Evolutionary conservation across 1,284 basidiomycete genomes (phyloP).

Genomic region (Agaricales sp.): DNA sequence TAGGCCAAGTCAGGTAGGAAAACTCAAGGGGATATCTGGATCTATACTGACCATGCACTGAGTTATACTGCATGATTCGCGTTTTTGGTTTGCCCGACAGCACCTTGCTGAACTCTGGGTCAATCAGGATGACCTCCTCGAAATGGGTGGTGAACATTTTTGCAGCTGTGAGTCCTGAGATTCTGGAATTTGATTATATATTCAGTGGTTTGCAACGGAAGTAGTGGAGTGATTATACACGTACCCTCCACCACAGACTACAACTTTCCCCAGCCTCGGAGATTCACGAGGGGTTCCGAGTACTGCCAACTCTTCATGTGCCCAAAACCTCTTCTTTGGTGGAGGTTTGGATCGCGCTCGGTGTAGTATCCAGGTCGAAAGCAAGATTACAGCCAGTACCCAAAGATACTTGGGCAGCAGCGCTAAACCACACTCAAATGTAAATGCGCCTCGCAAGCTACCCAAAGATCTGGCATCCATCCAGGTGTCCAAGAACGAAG

Average conservation of each 20-base stretch:
- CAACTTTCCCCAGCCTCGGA: background rate
- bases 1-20: background rate
- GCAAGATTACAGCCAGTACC: background rate
- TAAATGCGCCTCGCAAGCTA: too few relatives aligned
- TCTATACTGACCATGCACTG: background rate
- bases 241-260: background rate
- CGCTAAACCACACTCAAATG: background rate
- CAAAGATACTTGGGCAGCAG: background rate
- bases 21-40: background rate
- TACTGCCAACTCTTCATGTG: background rate
- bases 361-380: background rate
- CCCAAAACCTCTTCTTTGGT: background rate
- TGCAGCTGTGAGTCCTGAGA: constrained; percentile 16
- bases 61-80: background rate
- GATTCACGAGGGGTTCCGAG: background rate
- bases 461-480: too few relatives aligned
- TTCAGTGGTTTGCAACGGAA: too few relatives aligned
- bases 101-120: constrained; percentile 1
- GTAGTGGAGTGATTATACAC: too few relatives aligned
- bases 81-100: background rate
- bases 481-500: too few relatives aligned
- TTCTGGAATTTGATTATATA: constrained; percentile 8
- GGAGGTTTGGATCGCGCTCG: too few relatives aligned
- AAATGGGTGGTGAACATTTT: constrained; percentile 14
- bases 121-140: background rate